Base-by-base conservation (phyloP, 352 stramenopile genomes). In the Elongisporangium senticosum region DNA sequence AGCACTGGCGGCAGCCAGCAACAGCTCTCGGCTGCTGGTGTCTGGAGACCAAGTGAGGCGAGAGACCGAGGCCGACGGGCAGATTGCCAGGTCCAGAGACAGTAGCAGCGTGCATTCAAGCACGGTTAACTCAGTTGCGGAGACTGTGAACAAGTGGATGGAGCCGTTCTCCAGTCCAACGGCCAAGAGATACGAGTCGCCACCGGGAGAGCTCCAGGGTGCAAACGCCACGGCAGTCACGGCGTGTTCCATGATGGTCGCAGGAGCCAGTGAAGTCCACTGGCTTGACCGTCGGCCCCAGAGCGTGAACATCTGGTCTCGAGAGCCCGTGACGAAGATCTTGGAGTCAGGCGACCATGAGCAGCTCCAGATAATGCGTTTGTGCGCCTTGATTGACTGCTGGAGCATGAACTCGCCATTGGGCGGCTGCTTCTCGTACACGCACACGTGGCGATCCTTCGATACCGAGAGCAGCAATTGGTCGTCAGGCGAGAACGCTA, bases 351-450 rank as follows among this genome's bases (percentile, higher is more conserved):
- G 76, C 4, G 79, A 61, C 83, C 83, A 93, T 17, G 77, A 78
- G 48, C 81, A 91, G 55, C 72, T 88, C 83, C 83, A 93, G 49
- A 93, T 86, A 39, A 90, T 93, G 6, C 83, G 75, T 51, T 86
- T 79, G 61, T 93, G 83, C 13, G 78, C 77, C 65, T 88, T 91
- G 37, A 83, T 61, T 7, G 65, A 69, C n/a, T 79, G 57, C 7
- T 67, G 49, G 8, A 90, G 68, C 10, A 49, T 50, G 55, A 76
- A 93, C 15, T 65, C 63, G 0, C 52, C 58, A 17, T 68, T 66
- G 17, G n/a, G 54, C 11, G 43, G 13, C 8, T 63, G 49, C 17
- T 58, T 67, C n/a, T 73, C 55, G 49, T 86, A 91, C 0, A 93
- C 54, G 56, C 81, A 91, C 13, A 91, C 75, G 17, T 90, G 79